A percentile compares a stretch with the other conserved stretches of the same genome.
Evolutionary conservation across 2,329 filamentous ascomycete genomes (phyloP).

Genomic region (Cladosporium sp.): DNA sequence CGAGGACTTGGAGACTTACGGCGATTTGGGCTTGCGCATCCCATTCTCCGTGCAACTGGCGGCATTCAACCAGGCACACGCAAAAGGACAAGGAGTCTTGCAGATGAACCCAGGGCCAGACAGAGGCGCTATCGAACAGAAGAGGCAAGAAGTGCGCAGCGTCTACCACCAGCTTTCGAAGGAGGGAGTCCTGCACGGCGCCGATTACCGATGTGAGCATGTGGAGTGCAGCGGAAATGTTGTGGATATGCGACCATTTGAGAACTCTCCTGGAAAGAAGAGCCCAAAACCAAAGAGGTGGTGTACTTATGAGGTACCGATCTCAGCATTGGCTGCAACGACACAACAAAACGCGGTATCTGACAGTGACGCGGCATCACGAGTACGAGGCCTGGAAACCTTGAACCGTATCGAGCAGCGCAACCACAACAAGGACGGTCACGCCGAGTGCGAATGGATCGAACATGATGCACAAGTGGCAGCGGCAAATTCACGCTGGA

Average conservation of each 20-base stretch:
- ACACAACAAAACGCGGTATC: background rate
- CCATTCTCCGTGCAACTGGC: conserved; percentile 36
- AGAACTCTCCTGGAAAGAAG: conserved; percentile 17
- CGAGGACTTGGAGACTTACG: conserved; percentile 38
- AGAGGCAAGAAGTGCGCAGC: conserved; percentile 22
- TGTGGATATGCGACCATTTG: conserved; percentile 28
- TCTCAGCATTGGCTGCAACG: background rate
- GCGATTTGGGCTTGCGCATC: conserved; percentile 38
- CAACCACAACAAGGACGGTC: background rate
- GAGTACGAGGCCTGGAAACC: background rate
- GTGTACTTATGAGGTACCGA: conserved; percentile 28
- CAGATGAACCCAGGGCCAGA: conserved; percentile 18
- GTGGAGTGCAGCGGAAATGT: conserved; percentile 28
- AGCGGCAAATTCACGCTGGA: conserved; percentile 13
- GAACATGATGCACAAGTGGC: background rate
- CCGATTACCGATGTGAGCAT: conserved; percentile 28
- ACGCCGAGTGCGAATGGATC: conserved; percentile 7
- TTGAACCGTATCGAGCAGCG: conserved; percentile 2
- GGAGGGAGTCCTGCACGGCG: conserved; percentile 27
- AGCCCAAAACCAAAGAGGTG: conserved; percentile 24
- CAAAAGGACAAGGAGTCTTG: conserved; percentile 11
- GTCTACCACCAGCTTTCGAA: conserved; percentile 27
- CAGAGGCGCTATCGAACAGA: conserved; percentile 19
- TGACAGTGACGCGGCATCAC: background rate
- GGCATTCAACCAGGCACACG: conserved; percentile 32